Evolutionary conservation across 345 rosid genomes (phyloP).

Genomic region (Mangifera indica): DNA sequence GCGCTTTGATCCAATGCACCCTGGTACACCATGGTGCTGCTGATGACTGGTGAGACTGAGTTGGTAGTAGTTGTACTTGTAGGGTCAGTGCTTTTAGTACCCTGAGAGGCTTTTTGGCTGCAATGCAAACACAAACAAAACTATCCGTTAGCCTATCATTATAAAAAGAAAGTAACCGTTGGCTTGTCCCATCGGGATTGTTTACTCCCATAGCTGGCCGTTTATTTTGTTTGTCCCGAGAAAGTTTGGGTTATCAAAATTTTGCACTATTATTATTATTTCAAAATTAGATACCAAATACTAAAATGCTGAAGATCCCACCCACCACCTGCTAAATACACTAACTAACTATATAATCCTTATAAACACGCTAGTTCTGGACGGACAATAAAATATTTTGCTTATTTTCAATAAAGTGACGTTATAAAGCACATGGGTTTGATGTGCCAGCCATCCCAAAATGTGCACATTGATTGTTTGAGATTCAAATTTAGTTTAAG

Average conservation of each 20-base stretch:
- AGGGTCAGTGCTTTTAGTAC: not conserved
- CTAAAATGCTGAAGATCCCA: too few relatives aligned
- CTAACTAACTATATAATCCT: too few relatives aligned
- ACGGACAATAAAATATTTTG: not conserved
- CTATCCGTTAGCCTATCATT: too few relatives aligned
- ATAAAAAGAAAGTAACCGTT: slow-evolving; percentile 24
- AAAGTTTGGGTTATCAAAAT: too few relatives aligned
- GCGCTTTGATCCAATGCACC: slow-evolving; percentile 51
- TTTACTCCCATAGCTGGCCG: not conserved
- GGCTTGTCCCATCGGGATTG: slow-evolving; percentile 18
- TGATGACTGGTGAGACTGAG: slow-evolving; percentile 13
- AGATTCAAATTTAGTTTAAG: too few relatives aligned
- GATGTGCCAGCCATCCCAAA: not conserved
- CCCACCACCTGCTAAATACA: too few relatives aligned
- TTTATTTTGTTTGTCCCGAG: too few relatives aligned
- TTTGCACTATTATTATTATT: too few relatives aligned
- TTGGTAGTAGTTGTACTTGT: slow-evolving; percentile 15
- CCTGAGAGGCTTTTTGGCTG: slow-evolving; percentile 75
- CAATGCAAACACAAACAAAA: not conserved
- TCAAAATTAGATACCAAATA: too few relatives aligned
- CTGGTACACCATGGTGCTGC: slow-evolving; percentile 66
- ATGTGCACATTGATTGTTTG: too few relatives aligned
- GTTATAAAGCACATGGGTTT: not conserved
- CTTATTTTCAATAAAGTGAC: not conserved
- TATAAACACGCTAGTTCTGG: slow-evolving; percentile 5